These are phyloP conservation scores for Calocybe indica DNA, from an alignment of 768 basidiomycete species.

Conservation along the genomic window DNA sequence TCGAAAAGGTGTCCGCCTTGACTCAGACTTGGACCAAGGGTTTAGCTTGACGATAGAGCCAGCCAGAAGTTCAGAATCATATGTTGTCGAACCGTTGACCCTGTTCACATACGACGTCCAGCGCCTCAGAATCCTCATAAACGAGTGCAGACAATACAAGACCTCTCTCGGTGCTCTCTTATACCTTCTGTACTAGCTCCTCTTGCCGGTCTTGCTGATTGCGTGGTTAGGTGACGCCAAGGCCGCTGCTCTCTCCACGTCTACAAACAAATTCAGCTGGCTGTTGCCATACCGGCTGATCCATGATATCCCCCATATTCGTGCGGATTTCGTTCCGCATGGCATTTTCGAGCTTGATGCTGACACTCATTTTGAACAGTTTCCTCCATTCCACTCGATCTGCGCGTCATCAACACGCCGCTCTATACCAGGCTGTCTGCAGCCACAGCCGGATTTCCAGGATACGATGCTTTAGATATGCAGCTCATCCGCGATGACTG, in stretches of 20 bases:
- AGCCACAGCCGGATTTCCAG: slow-evolving; percentile 55
- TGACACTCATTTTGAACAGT: slow-evolving; percentile 22
- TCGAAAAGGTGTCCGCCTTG: not conserved
- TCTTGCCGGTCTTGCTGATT: not conserved
- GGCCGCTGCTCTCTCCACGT: slow-evolving; percentile 19
- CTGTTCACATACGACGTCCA: slow-evolving; percentile 45
- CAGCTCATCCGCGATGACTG: slow-evolving; percentile 57
- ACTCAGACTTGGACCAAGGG: slow-evolving; percentile 24
- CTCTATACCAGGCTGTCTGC: slow-evolving; percentile 51
- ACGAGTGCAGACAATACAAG: slow-evolving; percentile 54
- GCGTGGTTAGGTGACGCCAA: slow-evolving; percentile 18
- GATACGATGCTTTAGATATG: slow-evolving; percentile 56
- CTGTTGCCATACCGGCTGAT: slow-evolving; percentile 35
- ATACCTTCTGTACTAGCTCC: not conserved
- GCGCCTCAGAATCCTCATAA: slow-evolving; percentile 37
- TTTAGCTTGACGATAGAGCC: slow-evolving; percentile 49
- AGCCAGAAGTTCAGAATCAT: slow-evolving; percentile 25
- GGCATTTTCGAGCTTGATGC: not conserved
- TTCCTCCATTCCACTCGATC: slow-evolving; percentile 41
- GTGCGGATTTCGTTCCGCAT: slow-evolving; percentile 4
- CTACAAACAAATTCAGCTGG: slow-evolving; percentile 37
- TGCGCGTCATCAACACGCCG: slow-evolving; percentile 43
- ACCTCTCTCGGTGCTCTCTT: slow-evolving; percentile 36
- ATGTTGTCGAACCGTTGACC: slow-evolving; percentile 24
- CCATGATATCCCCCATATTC: slow-evolving; percentile 2